Conservation (phyloP, 768 basidiomycete species). For the Obba rivulosa region DNA sequence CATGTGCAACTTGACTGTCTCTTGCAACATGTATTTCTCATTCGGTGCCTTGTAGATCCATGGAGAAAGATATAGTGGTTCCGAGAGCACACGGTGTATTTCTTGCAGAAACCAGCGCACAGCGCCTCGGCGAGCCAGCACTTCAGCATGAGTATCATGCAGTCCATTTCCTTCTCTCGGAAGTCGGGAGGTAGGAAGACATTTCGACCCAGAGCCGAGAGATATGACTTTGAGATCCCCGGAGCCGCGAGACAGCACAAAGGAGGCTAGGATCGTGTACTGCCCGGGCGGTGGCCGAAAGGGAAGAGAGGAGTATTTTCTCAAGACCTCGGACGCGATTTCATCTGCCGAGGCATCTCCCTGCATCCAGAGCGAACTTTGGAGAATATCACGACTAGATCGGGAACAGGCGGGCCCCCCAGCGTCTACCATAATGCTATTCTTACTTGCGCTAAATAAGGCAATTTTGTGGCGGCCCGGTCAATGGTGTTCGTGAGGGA, state of each 20-base stretch:
- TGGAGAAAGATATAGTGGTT: conserved; percentile 29
- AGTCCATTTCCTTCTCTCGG: conserved; percentile 70
- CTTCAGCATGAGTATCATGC: conserved; percentile 90
- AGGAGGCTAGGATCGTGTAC: conserved; percentile 58
- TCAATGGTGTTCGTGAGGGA: no score
- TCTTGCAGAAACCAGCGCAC: conserved; percentile 80
- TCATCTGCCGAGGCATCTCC: conserved; percentile 13
- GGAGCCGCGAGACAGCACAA: conserved; percentile 36
- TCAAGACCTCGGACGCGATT: conserved; percentile 35
- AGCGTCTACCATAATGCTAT: no score
- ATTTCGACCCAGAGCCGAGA: conserved; percentile 81
- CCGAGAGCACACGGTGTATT: conserved; percentile 32
- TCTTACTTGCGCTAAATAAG: no score
- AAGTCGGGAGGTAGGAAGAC: conserved; percentile 59
- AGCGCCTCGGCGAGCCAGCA: conserved; percentile 78
- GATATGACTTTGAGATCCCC: conserved; percentile 51
- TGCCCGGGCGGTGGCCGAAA: conserved; percentile 50
- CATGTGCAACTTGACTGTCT: conserved; percentile 49
- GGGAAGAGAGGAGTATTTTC: conserved; percentile 38
- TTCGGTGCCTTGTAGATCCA: conserved; percentile 41
- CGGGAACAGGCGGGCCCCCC: no score
- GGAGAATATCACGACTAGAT: no score
- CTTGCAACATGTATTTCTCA: conserved; percentile 40
- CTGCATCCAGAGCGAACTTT: conserved; percentile 12
- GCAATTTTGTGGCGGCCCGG: no score